phyloP scores from a whole-genome alignment of 352 stramenopile genomes.

The Pythium rhizo-oryzae region DNA sequence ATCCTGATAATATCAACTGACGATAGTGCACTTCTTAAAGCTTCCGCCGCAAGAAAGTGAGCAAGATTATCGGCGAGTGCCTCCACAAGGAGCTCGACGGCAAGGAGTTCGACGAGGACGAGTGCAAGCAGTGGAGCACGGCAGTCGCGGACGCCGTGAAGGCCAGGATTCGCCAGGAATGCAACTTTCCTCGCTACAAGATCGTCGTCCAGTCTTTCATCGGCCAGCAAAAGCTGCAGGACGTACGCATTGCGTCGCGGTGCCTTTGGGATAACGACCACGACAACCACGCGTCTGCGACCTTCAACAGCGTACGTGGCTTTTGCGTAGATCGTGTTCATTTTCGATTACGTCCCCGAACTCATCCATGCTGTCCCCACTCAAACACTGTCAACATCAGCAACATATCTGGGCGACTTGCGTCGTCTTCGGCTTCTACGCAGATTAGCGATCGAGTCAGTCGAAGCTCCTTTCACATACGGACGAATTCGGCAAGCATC shows the following conservation, averaged over 20 bases:
- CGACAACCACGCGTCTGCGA: conserved; percentile 93
- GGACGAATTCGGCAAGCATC: too few species aligned
- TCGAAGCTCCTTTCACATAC: neutral
- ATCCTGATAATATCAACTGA: neutral
- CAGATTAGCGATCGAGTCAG: conserved; percentile 49
- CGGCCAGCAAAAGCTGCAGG: conserved; percentile 93
- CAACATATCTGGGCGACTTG: conserved; percentile 90
- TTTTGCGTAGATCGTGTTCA: neutral
- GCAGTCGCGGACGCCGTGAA: conserved; percentile 71
- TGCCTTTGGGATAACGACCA: conserved; percentile 94
- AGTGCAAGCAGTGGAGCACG: conserved; percentile 69
- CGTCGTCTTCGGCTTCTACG: conserved; percentile 91
- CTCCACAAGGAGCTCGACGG: conserved; percentile 68
- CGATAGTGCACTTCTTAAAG: conserved; percentile 26
- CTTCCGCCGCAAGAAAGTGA: conserved; percentile 77
- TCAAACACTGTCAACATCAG: too few species aligned
- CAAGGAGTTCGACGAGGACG: conserved; percentile 78
- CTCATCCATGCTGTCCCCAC: too few species aligned
- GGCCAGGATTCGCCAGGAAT: conserved; percentile 60
- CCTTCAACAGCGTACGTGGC: conserved; percentile 82
- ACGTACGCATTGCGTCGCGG: conserved; percentile 91
- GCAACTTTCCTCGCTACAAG: conserved; percentile 91
- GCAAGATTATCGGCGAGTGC: conserved; percentile 70
- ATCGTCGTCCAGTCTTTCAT: conserved; percentile 95
- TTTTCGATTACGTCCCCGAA: too few species aligned